phyloP scores from a whole-genome alignment of 2,329 filamentous ascomycete species.

The Penicillium sclerotigenum region DNA sequence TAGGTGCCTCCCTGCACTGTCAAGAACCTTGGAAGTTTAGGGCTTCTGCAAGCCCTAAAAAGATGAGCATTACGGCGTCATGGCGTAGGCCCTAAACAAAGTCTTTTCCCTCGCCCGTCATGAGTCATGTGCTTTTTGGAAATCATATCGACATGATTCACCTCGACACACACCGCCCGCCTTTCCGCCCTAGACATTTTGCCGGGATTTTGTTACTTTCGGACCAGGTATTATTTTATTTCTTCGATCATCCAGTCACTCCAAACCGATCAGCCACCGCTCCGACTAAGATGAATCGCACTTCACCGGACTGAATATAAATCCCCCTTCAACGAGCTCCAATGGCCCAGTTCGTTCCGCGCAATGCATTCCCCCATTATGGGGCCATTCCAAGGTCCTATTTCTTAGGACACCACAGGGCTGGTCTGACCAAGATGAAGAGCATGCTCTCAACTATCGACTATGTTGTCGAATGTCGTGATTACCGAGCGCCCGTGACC shows the following conservation, averaged over 20 bases:
- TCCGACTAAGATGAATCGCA: slow-evolving; percentile 9
- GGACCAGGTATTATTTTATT: not conserved
- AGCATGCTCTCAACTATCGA: slow-evolving; percentile 74
- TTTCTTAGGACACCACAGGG: slow-evolving; percentile 87
- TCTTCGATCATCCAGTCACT: not conserved
- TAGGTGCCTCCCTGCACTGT: too few relatives aligned
- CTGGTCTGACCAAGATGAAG: slow-evolving; percentile 79
- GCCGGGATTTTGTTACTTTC: not conserved
- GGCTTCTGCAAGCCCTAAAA: too few relatives aligned
- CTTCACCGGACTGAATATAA: not conserved
- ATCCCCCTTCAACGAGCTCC: not conserved
- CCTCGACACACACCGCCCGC: not conserved
- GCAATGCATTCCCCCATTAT: slow-evolving; percentile 68
- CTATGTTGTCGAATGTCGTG: slow-evolving; percentile 89
- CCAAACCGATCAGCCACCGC: not conserved
- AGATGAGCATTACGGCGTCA: too few relatives aligned
- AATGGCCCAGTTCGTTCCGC: slow-evolving; percentile 63
- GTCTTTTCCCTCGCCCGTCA: not conserved
- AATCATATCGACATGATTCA: not conserved
- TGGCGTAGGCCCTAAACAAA: not conserved
- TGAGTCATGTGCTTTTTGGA: not conserved
- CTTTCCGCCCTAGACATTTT: slow-evolving; percentile 7
- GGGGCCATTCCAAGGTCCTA: slow-evolving; percentile 80
- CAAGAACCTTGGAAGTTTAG: too few relatives aligned
- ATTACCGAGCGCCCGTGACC: slow-evolving; percentile 84